phyloP scores from a whole-genome alignment of 1,284 basidiomycete species.

The Microbotryum intermedium region DNA sequence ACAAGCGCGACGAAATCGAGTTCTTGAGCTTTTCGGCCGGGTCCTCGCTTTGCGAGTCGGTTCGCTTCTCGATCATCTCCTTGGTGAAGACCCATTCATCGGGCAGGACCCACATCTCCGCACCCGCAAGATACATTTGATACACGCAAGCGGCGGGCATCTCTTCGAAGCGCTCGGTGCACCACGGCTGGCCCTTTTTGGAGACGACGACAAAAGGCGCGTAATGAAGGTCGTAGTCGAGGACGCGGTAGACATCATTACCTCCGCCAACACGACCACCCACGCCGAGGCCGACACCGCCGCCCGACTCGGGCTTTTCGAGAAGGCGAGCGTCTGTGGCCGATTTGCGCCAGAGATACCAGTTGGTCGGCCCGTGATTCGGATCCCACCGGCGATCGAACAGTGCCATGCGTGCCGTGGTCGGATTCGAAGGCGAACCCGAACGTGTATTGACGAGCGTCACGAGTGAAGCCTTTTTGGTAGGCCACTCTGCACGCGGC shows the following conservation, averaged over 20 bases:
- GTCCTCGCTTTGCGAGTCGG: slow-evolving; percentile 22
- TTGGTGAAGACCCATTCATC: slow-evolving; percentile 36
- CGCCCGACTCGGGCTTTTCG: slow-evolving; percentile 20
- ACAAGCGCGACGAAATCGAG: slow-evolving; percentile 34
- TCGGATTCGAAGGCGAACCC: slow-evolving; percentile 10
- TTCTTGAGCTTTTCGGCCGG: slow-evolving; percentile 34
- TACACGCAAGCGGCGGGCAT: slow-evolving; percentile 35
- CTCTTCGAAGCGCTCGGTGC: slow-evolving; percentile 36
- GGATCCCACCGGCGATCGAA: slow-evolving; percentile 34
- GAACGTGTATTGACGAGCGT: slow-evolving; percentile 25
- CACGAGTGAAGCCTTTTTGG: slow-evolving; percentile 27
- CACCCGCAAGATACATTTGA: slow-evolving; percentile 37
- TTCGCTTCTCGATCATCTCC: slow-evolving; percentile 29
- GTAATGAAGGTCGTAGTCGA: slow-evolving; percentile 35
- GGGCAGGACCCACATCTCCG: slow-evolving; percentile 36
- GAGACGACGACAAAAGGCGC: slow-evolving; percentile 33
- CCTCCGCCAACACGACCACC: slow-evolving; percentile 25
- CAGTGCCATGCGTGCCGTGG: slow-evolving; percentile 26
- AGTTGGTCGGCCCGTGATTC: slow-evolving; percentile 33
- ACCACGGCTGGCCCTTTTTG: slow-evolving; percentile 36
- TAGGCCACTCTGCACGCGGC: slow-evolving; percentile 30
- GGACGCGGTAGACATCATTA: slow-evolving; percentile 31
- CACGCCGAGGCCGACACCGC: slow-evolving; percentile 24
- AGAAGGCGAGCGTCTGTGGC: slow-evolving; percentile 19
- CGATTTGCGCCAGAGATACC: slow-evolving; percentile 33